Base-by-base conservation (phyloP, 768 basidiomycete genomes). In the Boletellus ananas region DNA sequence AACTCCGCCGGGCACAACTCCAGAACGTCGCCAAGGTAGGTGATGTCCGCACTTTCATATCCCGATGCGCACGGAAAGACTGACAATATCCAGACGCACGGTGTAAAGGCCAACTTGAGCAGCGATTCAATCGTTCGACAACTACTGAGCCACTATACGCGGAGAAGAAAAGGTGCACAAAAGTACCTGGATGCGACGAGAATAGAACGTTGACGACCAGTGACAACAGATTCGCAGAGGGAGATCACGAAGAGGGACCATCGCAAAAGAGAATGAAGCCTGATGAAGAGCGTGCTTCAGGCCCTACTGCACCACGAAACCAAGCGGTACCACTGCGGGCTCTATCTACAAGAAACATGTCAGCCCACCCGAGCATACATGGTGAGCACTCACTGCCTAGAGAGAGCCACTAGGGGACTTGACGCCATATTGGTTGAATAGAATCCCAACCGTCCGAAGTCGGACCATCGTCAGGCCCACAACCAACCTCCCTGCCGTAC, bases 21-120 rank as follows among this genome's bases (percentile, higher is more conserved):
- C 65, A 66, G 47, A 66, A 66, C 33, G 43, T 66, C 1, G 59
- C 64, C 3, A 64, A 43, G 62, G 67, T 62, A 49, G 10, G 50
- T 17, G 20, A n/a, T 36, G 21, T 35, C 11, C 13, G 12, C 10
- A 27, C 25, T 8, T 8, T 27, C 25, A 27, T 27, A 27, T 8
- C 25, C 17, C 25, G 10, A 3, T 20, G 20, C 9, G 38, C 13
- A 6, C 25, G 2, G 2, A 14, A 8, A n/a, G 20, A 33, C 36
- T 51, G 20, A 63, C n/a, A 31, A 33, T 17, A 12, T 12, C n/a
- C 43, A 67, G 65, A 54, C 45, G 14, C 40, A 18, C 9, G 52
- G 47, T 21, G 52, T 65, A 3, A 62, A 54, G 33, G 60, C 58
- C 5, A 67, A 69, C 34, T 38, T 50, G 31, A 66, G 64, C 53